Percentiles rank a stretch among this genome's conserved stretches.
Evolutionary conservation across 1,284 basidiomycete species (phyloP).

Genomic region (Rhodotorula sp.): DNA sequence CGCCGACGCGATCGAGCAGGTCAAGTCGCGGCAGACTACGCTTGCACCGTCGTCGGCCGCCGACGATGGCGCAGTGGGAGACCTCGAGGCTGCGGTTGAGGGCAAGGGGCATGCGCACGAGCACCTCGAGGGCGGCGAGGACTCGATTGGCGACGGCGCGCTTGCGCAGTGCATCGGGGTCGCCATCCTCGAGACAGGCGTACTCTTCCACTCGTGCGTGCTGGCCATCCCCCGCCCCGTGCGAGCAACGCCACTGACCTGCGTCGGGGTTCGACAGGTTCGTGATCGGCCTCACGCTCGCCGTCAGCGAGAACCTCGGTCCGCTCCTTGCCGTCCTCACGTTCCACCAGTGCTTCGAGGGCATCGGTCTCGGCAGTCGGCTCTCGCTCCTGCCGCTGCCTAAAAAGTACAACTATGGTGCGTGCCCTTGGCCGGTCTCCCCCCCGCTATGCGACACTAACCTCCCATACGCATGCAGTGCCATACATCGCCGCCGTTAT

Average conservation of each 20-base stretch:
- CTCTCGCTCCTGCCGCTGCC: conserved; percentile 73
- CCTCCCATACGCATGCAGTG: conserved; percentile 63
- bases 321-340: conserved; percentile 85
- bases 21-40: neutral
- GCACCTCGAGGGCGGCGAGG: conserved; percentile 4
- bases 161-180: conserved; percentile 80
- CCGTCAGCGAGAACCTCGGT: conserved; percentile 77
- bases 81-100: conserved; percentile 11
- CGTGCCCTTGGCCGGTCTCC: conserved; percentile 55
- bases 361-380: conserved; percentile 77
- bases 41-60: neutral
- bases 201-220: conserved; percentile 68
- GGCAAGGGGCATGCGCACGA: neutral
- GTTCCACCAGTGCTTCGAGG: conserved; percentile 71
- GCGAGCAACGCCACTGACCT: neutral
- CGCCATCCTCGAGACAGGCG: conserved; percentile 85
- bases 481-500: conserved; percentile 66
- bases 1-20: neutral
- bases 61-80: neutral
- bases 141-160: conserved; percentile 54
- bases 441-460: too few species aligned
- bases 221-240: neutral
- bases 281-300: conserved; percentile 90
- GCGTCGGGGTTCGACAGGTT: conserved; percentile 51
- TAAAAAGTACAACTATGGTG: conserved; percentile 60